Base-by-base conservation (phyloP, 805 yeast genomes). In the Spathaspora girioi region DNA sequence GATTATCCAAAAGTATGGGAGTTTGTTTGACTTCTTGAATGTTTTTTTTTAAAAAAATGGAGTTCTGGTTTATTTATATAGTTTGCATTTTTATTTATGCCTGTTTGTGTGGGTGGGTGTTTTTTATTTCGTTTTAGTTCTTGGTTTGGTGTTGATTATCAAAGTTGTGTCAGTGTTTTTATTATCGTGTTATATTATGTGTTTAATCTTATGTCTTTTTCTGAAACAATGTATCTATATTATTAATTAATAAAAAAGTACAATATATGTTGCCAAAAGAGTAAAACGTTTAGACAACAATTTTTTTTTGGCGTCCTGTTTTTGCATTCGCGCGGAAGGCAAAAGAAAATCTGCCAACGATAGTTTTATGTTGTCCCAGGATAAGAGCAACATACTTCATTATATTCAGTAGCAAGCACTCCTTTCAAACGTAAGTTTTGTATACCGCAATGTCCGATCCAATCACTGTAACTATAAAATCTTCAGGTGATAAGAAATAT, bases 401-500 rank as follows among this genome's bases (percentile, higher is more conserved):
- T 35, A 35, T 18, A 3, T 31, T 23, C 32, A 29, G 32, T 29
- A 5, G 6, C 6, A 6, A 23, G 26, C 26, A 3, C 26, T 6
- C 26, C 26, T 23, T 23, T 23, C 6, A 23, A 23, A 23, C 26
- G 26, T 23, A 23, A 23, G 26, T 23, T 23, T 23, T 23, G 26
- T 23, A 23, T 23, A 23, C 26, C 6, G 6, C 26, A 23, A 54
- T 54, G 58, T 51, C 61, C 15, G 55, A 53, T 12, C 15, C 53
- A 19, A 56, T 59, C 43, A 57, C 68, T 47, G 59, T 74, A 50
- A 69, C 66, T 43, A 67, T 74, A 60, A 74, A 74, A 57, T 67
- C 75, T 19, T 76, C 96, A 5, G 94, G 93, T 17, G 97, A 89
- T 65, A 82, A 84, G 68, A 89, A 89, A 69, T 86, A 86, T 73